These are phyloP conservation scores for Porcisia hertigi DNA, from an alignment of 208 protist species.

Conservation along the genomic window DNA sequence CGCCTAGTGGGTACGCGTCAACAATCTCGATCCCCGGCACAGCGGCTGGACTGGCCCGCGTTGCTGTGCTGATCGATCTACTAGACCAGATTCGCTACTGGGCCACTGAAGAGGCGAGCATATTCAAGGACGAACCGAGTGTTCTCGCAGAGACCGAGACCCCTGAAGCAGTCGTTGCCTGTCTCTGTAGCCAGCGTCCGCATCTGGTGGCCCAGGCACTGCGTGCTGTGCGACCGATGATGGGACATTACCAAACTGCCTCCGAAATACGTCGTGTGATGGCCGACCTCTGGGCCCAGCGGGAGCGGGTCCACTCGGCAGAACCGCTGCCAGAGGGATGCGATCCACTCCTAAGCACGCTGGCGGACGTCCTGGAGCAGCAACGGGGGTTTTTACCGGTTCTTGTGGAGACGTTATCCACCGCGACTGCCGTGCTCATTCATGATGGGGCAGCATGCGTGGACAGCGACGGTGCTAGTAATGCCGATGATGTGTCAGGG, in stretches of 20 bases:
- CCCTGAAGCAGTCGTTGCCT: constrained; percentile 51
- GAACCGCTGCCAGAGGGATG: background rate
- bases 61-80: constrained; percentile 40
- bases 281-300: constrained; percentile 1
- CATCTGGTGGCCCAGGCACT: constrained; percentile 49
- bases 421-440: constrained; percentile 18
- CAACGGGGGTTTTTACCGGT: constrained; percentile 20
- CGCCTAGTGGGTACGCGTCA: constrained; percentile 12
- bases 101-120: constrained; percentile 67
- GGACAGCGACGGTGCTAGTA: background rate
- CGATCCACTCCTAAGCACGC: constrained; percentile 12
- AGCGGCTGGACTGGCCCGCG: constrained; percentile 36
- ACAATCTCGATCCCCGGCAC: constrained; percentile 23
- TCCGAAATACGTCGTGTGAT: constrained; percentile 46
- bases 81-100: constrained; percentile 73
- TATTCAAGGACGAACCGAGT: constrained; percentile 53
- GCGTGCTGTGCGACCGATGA: constrained; percentile 37
- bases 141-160: constrained; percentile 55
- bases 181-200: constrained; percentile 44
- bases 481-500: background rate
- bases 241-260: constrained; percentile 55
- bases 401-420: constrained; percentile 12
- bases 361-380: constrained; percentile 26
- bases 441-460: constrained; percentile 11
- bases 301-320: constrained; percentile 1